Conservation (phyloP, 108 stramenopile species). For the Skeletonema costatum region DNA sequence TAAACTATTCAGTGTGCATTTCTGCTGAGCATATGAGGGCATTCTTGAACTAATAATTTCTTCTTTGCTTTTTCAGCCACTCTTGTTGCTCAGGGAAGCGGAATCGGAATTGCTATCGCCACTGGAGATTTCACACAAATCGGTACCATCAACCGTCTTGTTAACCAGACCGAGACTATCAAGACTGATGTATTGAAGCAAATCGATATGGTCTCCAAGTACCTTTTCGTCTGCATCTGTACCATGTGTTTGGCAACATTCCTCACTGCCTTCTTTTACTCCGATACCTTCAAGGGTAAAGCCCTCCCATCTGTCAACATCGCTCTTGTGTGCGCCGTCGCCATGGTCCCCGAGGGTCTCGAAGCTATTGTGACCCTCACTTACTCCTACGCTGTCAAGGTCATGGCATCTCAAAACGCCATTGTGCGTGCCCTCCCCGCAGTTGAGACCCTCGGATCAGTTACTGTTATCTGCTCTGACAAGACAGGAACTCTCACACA, state of each 20-base stretch:
- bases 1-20: not conserved
- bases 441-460: constrained; percentile 97
- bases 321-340: constrained; percentile 89
- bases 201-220: constrained; percentile 89
- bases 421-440: constrained; percentile 92
- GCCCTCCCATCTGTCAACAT: constrained; percentile 73
- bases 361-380: constrained; percentile 94
- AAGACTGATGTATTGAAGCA: constrained; percentile 94
- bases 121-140: constrained; percentile 94
- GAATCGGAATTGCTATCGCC: constrained; percentile 80
- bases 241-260: constrained; percentile 81
- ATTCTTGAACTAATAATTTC: not conserved
- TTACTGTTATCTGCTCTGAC: constrained; percentile 95
- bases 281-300: constrained; percentile 21
- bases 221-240: constrained; percentile 80
- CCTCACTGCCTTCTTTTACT: constrained; percentile 70
- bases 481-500: constrained; percentile 99
- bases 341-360: constrained; percentile 97
- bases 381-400: constrained; percentile 87
- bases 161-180: constrained; percentile 77
- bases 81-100: constrained; percentile 87
- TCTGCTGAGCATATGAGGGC: constrained; percentile 37
- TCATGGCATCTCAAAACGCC: constrained; percentile 89
- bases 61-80: constrained; percentile 61
- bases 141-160: constrained; percentile 91